Percentiles rank a stretch among this genome's conserved stretches.
phyloP scores from a whole-genome alignment of 495 filamentous ascomycete species.

The Aspergillus coremiiformis region DNA sequence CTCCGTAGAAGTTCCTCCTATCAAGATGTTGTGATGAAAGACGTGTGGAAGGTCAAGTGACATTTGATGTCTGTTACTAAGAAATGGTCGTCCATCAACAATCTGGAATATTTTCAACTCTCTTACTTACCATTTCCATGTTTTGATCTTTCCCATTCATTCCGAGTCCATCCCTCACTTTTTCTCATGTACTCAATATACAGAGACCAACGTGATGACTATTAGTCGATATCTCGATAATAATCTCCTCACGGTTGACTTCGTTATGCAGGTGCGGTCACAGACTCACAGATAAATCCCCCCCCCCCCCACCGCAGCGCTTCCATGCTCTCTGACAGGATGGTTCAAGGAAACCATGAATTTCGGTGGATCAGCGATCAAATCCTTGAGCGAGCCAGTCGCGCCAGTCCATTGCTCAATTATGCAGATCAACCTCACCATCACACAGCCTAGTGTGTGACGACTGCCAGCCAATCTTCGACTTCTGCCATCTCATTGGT shows the following conservation, averaged over 20 bases:
- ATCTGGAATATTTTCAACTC: too few species aligned
- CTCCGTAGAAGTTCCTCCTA: too few species aligned
- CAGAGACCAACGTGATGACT: too few species aligned
- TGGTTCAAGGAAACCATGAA: neutral
- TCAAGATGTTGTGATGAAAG: too few species aligned
- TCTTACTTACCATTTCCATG: too few species aligned
- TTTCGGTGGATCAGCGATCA: neutral
- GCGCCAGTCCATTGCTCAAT: constrained; percentile 2
- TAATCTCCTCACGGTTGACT: neutral
- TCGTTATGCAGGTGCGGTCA: constrained; percentile 6
- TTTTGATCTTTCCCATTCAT: neutral
- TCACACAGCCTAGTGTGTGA: constrained; percentile 42
- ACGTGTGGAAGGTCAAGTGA: too few species aligned
- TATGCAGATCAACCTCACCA: constrained; percentile 30
- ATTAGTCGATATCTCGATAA: too few species aligned
- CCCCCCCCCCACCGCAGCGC: constrained; percentile 5
- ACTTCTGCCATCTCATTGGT: constrained; percentile 29
- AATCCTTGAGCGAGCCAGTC: neutral
- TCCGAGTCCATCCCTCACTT: neutral
- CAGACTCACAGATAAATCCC: neutral
- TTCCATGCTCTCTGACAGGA: constrained; percentile 5
- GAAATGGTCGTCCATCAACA: too few species aligned
- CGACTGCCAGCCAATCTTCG: constrained; percentile 19
- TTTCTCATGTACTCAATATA: too few species aligned
- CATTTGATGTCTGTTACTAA: too few species aligned